Evolutionary conservation across 768 basidiomycete genomes (phyloP), one percentile per base, ranked within the genome.

Genomic region (Sporobolomyces phaffii): DNA sequence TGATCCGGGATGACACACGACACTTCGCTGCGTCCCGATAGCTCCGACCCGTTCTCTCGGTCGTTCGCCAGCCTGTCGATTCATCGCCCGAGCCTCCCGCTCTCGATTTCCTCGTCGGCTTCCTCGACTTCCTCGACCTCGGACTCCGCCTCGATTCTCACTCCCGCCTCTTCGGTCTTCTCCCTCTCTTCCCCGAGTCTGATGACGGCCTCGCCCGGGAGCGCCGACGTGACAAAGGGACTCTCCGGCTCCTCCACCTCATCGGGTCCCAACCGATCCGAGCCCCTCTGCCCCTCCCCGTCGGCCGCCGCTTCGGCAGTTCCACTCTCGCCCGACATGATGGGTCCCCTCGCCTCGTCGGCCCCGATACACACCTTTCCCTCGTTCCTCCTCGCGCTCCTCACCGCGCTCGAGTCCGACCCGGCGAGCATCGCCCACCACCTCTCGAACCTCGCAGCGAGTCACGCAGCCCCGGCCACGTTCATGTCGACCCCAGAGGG

Each of bases 361-460:
- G 34, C 31, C 0, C 60, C 70, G 1, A 52, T 64, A 14, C 62
- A 60, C 62, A 47, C 70, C 1, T 73, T 74, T 68, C 68, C 74
- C 18, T 29, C 67, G 26, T 65, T 71, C 59, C 44, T 72, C 60
- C 72, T 73, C 38, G 63, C 60, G 5, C 72, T 73, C 53, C 62
- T 73, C 33, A 69, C 63, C 48, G 64, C 73, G 6, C 60, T 73
- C 64, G 75, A 75, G 22, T 31, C 71, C 6, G 77, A 78, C 75
- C 74, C 75, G 4, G 76, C 77, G 3, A 74, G 75, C 17, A 53
- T 68, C 50, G 60, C 77, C 2, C 17, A 56, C n/a, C 65, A 69
- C 62, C 60, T 72, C 44, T 31, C 49, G 49, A 65, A 65, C 71
- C 71, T 65, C 60, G 63, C 61, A 11, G 60, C 49, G 43, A 31